Conservation (phyloP, 805 yeast genomes). For the Metschnikowia amazonensis region DNA sequence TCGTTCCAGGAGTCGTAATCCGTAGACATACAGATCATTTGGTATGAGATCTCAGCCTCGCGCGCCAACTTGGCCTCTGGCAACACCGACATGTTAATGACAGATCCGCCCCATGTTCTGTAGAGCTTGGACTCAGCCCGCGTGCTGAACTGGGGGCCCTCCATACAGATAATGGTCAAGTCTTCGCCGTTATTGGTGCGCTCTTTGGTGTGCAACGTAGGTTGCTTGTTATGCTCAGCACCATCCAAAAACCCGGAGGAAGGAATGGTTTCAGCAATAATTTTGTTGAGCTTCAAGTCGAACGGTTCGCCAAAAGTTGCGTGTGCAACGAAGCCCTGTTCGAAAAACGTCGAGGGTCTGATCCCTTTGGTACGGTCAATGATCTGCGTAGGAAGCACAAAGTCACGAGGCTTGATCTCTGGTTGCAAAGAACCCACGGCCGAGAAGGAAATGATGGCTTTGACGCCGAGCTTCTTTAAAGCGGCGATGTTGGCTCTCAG, state of each 20-base stretch:
- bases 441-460: slow-evolving; percentile 84
- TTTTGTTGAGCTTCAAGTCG: slow-evolving; percentile 64
- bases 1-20: slow-evolving; percentile 99
- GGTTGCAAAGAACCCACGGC: slow-evolving; percentile 95
- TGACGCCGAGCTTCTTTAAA: slow-evolving; percentile 79
- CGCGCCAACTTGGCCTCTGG: slow-evolving; percentile 98
- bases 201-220: slow-evolving; percentile 58
- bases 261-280: slow-evolving; percentile 52
- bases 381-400: slow-evolving; percentile 93
- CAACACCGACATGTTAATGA: slow-evolving; percentile 92
- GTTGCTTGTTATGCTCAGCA: slow-evolving; percentile 35
- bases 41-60: slow-evolving; percentile 95
- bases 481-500: slow-evolving; percentile 94
- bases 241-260: slow-evolving; percentile 51
- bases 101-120: slow-evolving; percentile 84
- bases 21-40: slow-evolving; percentile 98
- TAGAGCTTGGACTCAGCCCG: slow-evolving; percentile 93
- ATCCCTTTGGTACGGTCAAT: slow-evolving; percentile 97
- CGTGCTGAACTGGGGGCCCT: slow-evolving; percentile 97
- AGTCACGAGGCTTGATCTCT: slow-evolving; percentile 90
- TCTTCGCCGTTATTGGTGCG: slow-evolving; percentile 62
- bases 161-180: slow-evolving; percentile 91
- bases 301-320: slow-evolving; percentile 98
- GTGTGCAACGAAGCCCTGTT: slow-evolving; percentile 91
- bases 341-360: slow-evolving; percentile 85